Percentiles rank a stretch among this genome's conserved stretches.
These are phyloP conservation scores for Lichtheimia corymbifera DNA, from an alignment of 371 early-diverging fungal genomes.

Conservation along the genomic window DNA sequence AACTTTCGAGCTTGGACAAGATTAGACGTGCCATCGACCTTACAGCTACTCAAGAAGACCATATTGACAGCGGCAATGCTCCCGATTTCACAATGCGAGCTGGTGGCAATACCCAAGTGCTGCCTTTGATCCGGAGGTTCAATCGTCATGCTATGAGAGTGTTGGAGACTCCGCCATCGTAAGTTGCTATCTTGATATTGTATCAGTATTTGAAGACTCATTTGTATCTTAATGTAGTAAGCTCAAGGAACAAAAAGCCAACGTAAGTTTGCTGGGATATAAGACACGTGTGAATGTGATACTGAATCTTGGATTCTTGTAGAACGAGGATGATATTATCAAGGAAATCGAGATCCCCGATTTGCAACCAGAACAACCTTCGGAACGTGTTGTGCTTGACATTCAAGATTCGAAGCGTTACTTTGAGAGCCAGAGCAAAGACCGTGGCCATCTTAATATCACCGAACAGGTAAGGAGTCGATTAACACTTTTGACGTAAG, in stretches of 20 bases:
- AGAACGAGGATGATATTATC: conserved; percentile 20
- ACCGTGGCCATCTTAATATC: conserved; percentile 21
- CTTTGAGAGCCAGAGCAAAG: conserved; percentile 74
- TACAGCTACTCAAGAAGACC: conserved; percentile 80
- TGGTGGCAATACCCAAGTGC: conserved; percentile 62
- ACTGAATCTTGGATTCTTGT: not conserved
- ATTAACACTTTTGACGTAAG: not conserved
- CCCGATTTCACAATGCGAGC: conserved; percentile 91
- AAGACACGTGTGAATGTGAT: no score
- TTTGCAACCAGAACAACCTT: conserved; percentile 51
- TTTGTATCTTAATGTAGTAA: not conserved
- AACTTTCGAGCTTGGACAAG: conserved; percentile 53
- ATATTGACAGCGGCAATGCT: conserved; percentile 73
- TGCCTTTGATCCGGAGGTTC: conserved; percentile 85
- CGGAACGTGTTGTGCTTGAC: conserved; percentile 59
- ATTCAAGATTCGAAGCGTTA: conserved; percentile 79
- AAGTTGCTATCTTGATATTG: conserved; percentile 8
- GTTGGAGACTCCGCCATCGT: conserved; percentile 52
- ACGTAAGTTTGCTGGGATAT: not conserved
- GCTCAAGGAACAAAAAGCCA: conserved; percentile 3
- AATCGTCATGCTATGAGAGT: conserved; percentile 91
- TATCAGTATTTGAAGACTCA: no score
- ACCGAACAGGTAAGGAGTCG: conserved; percentile 18
- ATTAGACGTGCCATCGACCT: conserved; percentile 77
- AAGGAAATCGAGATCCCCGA: conserved; percentile 66